Percentiles rank a stretch among this genome's conserved stretches.
Conservation (phyloP, 2,329 filamentous ascomycete species). For the Teratosphaeria viscida region DNA sequence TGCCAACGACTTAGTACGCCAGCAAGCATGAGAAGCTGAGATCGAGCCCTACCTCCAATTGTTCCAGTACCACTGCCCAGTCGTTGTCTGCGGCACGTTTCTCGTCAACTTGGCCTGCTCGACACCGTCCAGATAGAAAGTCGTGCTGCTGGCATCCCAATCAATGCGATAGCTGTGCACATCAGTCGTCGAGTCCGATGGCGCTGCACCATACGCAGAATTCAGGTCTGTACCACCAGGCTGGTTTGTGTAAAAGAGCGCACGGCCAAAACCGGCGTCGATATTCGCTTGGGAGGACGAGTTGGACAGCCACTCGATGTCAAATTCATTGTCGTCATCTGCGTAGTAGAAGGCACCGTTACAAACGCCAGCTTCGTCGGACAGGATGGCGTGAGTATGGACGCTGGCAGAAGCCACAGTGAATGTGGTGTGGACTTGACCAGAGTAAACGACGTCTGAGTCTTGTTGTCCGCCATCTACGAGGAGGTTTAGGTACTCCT, state of each 20-base stretch:
- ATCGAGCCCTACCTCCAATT: conserved; percentile 9
- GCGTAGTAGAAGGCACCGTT: conserved; percentile 14
- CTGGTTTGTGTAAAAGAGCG: conserved; percentile 14
- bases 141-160: conserved; percentile 7
- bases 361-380: conserved; percentile 4
- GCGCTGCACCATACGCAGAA: background rate
- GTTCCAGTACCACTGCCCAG: conserved; percentile 14
- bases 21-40: background rate
- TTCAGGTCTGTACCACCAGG: background rate
- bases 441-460: conserved; percentile 6
- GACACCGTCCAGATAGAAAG: conserved; percentile 12
- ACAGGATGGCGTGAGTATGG: conserved; percentile 5
- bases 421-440: conserved; percentile 8
- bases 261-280: conserved; percentile 4
- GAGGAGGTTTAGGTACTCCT: conserved; percentile 8
- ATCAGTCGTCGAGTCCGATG: conserved; percentile 2
- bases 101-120: conserved; percentile 3
- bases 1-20: conserved; percentile 1
- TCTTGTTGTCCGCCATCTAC: conserved; percentile 8
- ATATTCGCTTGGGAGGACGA: conserved; percentile 8
- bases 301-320: conserved; percentile 17
- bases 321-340: conserved; percentile 12
- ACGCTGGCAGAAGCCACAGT: conserved; percentile 9
- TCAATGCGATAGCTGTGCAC: conserved; percentile 16
- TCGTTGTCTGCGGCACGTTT: conserved; percentile 9